Evolutionary conservation across 768 basidiomycete species (phyloP), one percentile per base, ranked within the genome.

Genomic region (Leccinum aurantiacum): DNA sequence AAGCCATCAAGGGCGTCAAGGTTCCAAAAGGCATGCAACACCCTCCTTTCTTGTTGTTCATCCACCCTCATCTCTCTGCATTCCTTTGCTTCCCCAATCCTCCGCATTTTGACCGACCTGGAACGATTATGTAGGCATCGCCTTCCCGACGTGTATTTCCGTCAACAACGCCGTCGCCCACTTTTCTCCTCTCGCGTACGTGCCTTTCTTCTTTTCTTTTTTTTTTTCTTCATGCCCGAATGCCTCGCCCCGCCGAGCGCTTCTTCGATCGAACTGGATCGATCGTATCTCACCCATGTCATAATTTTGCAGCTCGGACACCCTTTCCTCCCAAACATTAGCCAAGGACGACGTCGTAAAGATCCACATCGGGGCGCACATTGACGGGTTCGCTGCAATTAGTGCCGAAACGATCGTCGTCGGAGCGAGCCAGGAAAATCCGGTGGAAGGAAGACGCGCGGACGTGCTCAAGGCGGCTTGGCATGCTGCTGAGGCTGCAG

Each of bases 161-260:
- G 87, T 98, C 65, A 98, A 98, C 86, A 95, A 97, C 77, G 82
- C 87, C 67, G 94, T 98, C 62, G 88, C 93, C 47, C 93, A 98
- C 77, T 97, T 94, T 80, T 95, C 95, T 11, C 97, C 97, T n/a
- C 85, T 98, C 57, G 87, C 87, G 81, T 94, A 79, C 69, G 93
- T 84, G 19, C 19, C 4, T 51, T 51, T 51, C 27, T 33, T 33
- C 31, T 33, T 33, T 31, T 11, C 4, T 33, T 51, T 31, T 27
- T 52, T 33, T 14, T 35, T 29, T 19, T 29, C n/a, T 19, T 29
- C n/a, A 19, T 22, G 46, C 51, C 58, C 31, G 4, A 8, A 10
- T 13, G 44, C 35, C 15, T n/a, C 13, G 15, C 27, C 33, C n/a
- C 10, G 54, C 5, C 19, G 44, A 46, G n/a, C 44, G 44, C 17